Evolutionary conservation across 2,329 filamentous ascomycete species (phyloP).

Genomic region (Fusarium subtropicale): DNA sequence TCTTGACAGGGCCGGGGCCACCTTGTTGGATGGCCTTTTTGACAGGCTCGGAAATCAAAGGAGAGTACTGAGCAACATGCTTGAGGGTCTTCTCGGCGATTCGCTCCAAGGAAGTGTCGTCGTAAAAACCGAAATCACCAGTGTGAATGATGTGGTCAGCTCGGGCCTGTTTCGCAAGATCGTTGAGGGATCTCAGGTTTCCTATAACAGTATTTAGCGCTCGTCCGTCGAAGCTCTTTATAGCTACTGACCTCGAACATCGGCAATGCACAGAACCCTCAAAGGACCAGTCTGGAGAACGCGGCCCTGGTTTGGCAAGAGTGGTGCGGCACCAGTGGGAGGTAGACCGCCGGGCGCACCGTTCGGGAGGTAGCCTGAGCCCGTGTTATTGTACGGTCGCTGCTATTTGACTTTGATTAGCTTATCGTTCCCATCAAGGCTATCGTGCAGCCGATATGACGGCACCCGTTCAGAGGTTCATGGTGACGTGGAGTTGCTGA

Average conservation of each 20-base stretch:
- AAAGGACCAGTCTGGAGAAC: constrained; percentile 74
- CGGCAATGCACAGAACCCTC: constrained; percentile 76
- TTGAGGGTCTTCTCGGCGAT: constrained; percentile 99
- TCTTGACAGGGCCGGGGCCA: constrained; percentile 83
- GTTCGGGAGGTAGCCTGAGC: constrained; percentile 73
- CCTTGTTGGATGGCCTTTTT: constrained; percentile 75
- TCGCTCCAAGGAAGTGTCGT: constrained; percentile 92
- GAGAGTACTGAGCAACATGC: constrained; percentile 98
- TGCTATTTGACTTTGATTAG: constrained; percentile 51
- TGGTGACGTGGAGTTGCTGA: constrained; percentile 30
- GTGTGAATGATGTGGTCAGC: constrained; percentile 99
- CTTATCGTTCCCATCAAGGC: neutral
- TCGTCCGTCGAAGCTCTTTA: constrained; percentile 27
- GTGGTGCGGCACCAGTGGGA: constrained; percentile 70
- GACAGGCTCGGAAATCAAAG: constrained; percentile 82
- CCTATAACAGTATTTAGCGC: constrained; percentile 65
- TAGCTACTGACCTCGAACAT: constrained; percentile 71
- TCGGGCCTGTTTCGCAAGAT: constrained; percentile 92
- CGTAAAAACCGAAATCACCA: constrained; percentile 99
- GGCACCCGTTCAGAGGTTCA: constrained; percentile 7
- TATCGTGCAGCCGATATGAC: neutral
- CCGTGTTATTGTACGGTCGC: constrained; percentile 62
- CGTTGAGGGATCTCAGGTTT: constrained; percentile 94
- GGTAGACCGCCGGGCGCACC: constrained; percentile 65
- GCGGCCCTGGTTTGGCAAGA: constrained; percentile 75